phyloP scores from a whole-genome alignment of 2,329 filamentous ascomycete genomes.

The Xylaria hypoxylon region DNA sequence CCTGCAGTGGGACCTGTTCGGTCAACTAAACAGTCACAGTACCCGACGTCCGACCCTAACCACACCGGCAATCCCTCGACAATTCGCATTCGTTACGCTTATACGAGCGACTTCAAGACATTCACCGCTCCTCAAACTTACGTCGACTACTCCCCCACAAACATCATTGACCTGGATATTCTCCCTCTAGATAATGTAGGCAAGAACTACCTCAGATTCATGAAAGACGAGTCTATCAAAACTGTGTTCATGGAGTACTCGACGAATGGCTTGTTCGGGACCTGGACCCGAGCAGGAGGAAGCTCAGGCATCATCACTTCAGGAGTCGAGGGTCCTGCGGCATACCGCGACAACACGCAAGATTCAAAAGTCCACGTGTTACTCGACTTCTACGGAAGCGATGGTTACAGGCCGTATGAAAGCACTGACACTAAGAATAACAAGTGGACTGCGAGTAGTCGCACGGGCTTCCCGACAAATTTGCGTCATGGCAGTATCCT shows the following conservation, averaged over 20 bases:
- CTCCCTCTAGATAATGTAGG: conserved; percentile 56
- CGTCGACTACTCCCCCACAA: conserved; percentile 60
- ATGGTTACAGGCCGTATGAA: conserved; percentile 64
- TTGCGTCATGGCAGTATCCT: conserved; percentile 65
- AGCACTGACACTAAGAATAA: conserved; percentile 58
- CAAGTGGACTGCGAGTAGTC: conserved; percentile 58
- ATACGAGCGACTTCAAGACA: conserved; percentile 66
- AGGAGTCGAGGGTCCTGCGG: conserved; percentile 59
- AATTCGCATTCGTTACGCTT: conserved; percentile 64
- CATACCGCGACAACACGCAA: conserved; percentile 57
- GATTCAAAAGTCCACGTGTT: conserved; percentile 58
- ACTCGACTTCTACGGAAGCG: conserved; percentile 61
- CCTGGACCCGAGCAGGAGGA: conserved; percentile 63
- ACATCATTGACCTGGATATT: conserved; percentile 69
- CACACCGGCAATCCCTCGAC: conserved; percentile 61
- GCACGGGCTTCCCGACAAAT: conserved; percentile 58
- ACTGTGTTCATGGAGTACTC: conserved; percentile 64
- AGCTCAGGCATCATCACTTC: conserved; percentile 55
- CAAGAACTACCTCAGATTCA: conserved; percentile 62
- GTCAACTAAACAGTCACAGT: conserved; percentile 50
- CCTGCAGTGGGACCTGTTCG: background rate
- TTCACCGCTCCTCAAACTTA: conserved; percentile 64
- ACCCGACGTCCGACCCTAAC: conserved; percentile 58
- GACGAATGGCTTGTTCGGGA: conserved; percentile 62
- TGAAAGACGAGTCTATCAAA: conserved; percentile 66